Base-by-base conservation (phyloP, 2,329 filamentous ascomycete genomes). In the Drechslera avenae region DNA sequence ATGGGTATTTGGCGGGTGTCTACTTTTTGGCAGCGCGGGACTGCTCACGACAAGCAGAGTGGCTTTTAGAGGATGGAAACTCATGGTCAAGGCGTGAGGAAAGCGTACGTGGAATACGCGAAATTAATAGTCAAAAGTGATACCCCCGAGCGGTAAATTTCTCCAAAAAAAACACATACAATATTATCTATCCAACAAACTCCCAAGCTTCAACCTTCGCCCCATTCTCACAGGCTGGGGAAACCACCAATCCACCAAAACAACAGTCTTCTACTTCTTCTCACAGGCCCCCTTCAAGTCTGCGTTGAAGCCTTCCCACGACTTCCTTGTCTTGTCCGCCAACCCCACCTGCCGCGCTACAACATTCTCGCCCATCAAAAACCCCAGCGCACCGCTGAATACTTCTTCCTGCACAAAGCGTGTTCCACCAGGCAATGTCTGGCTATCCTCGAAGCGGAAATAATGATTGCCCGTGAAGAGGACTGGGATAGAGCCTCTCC, bases 1-100 rank as follows among this genome's bases (percentile, higher is more conserved):
- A 2, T 80, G 78, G 78, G 57, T 73, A 1, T 80, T 73, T 64
- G 75, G 76, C 0, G 78, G 76, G 1, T 53, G 55, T 19, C 57
- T 71, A 64, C 31, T 73, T 41, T 42, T 66, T 35, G 62, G 43
- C 2, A 57, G 62, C 43, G 60, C 51, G 17, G 57, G 16, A 17
- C 28, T 67, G 9, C 51, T 73, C 34, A 7, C 51, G 2, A 41
- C 36, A 13, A 64, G 63, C 30, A 60, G 69, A 42, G 60, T 66
- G 10, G 51, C 40, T 0, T 59, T 63, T 49, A 69, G 54, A 33
- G 69, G 70, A 4, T 65, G 59, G 55, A 47, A 52, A 16, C 31
- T 69, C n/a, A 54, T 49, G 47, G 55, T 60, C 1, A 72, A 63
- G 39, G 69, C 63, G 1, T 72, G 34, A 56, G 28, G n/a, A 32